These are phyloP conservation scores for Diaporthe sp. DNA, from an alignment of 2,329 filamentous ascomycete species.

Conservation along the genomic window DNA sequence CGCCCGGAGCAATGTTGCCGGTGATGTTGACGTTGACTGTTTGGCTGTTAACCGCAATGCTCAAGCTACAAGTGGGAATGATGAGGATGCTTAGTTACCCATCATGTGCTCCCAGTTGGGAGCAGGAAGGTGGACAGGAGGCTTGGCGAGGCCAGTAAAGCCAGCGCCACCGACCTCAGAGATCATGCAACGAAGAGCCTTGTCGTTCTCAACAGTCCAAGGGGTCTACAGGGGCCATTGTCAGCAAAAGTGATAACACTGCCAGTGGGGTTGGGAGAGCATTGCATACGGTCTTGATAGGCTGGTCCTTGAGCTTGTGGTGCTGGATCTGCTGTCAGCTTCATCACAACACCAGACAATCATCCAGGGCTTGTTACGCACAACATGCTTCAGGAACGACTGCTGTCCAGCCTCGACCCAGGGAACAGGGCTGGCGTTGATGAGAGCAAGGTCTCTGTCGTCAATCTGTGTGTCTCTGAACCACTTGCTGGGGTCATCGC, in stretches of 20 bases:
- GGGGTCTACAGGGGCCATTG: not conserved
- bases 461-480: constrained; percentile 6
- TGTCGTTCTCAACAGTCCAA: constrained; percentile 30
- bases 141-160: not conserved
- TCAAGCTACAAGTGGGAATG: not conserved
- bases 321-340: not conserved
- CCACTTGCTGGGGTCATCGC: not conserved
- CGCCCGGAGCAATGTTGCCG: not conserved
- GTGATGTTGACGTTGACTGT: constrained; percentile 11
- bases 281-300: not conserved
- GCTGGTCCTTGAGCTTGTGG: constrained; percentile 12
- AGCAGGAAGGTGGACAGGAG: not conserved
- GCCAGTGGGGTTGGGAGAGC: accelerated
- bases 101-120: constrained; percentile 10
- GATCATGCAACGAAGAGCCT: not conserved
- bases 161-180: not conserved
- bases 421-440: not conserved
- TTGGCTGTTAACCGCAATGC: not conserved
- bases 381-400: constrained; percentile 18
- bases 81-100: not conserved
- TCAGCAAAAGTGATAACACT: not conserved
- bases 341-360: not conserved
- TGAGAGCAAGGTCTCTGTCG: constrained; percentile 25
- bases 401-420: not conserved
- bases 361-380: not conserved